Percentiles rank a stretch among this genome's conserved stretches.
Evolutionary conservation across 371 early-diverging fungal genomes (phyloP).

Genomic region (Syncephalastrum monosporum): DNA sequence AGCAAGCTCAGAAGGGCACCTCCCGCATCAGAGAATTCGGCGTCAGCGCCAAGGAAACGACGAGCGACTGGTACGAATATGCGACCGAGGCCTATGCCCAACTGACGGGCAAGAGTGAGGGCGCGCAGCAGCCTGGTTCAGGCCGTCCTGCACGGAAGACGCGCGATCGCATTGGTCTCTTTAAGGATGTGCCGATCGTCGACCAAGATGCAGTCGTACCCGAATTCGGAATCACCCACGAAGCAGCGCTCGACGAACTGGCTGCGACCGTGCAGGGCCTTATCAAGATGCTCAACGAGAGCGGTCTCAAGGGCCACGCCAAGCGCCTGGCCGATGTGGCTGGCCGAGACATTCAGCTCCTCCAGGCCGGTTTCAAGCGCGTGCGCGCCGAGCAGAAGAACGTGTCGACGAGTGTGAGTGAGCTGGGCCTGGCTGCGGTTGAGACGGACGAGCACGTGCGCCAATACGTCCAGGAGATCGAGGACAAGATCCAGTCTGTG

Average conservation of each 20-base stretch:
- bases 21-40: conserved; percentile 20
- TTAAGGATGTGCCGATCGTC: conserved; percentile 32
- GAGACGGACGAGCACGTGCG: conserved; percentile 19
- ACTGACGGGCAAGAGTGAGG: conserved; percentile 31
- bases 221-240: conserved; percentile 14
- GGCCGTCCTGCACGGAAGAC: conserved; percentile 3
- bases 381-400: conserved; percentile 24
- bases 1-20: conserved; percentile 18
- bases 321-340: conserved; percentile 40
- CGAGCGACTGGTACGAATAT: conserved; percentile 41
- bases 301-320: conserved; percentile 43
- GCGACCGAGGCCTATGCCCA: conserved; percentile 33
- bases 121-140: conserved; percentile 13
- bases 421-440: conserved; percentile 9
- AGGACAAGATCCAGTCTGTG: conserved; percentile 14
- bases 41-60: conserved; percentile 23
- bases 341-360: conserved; percentile 26
- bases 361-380: conserved; percentile 24
- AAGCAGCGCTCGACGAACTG: conserved; percentile 26
- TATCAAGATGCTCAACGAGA: conserved; percentile 35
- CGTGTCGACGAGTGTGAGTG: conserved; percentile 16
- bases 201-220: conserved; percentile 26
- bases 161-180: conserved; percentile 14
- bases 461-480: conserved; percentile 9
- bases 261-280: conserved; percentile 32